Conservation (phyloP, 257 asterid genomes). For the Scutellaria galericulata region DNA sequence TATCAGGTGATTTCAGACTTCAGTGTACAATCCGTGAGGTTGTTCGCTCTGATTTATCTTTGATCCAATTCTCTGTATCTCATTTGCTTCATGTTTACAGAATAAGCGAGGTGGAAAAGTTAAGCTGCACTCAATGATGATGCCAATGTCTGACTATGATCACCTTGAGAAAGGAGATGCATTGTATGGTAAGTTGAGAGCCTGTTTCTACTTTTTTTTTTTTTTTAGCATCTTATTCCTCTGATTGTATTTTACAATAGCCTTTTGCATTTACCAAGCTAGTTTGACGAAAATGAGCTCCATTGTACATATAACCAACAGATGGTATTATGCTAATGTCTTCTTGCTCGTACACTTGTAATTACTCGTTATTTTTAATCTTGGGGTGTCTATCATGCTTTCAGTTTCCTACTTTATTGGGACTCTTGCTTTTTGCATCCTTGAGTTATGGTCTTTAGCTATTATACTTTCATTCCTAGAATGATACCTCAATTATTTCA, state of each 20-base stretch:
- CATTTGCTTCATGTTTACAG: constrained; percentile 25
- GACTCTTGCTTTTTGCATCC: neutral
- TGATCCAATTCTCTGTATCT: neutral
- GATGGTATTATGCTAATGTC: constrained; percentile 12
- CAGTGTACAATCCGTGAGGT: neutral
- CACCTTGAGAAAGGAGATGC: constrained; percentile 38
- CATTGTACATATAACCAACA: neutral
- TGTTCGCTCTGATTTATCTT: constrained; percentile 13
- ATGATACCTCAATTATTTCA: neutral
- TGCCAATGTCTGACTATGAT: constrained; percentile 33
- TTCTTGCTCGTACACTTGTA: neutral
- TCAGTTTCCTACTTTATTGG: neutral
- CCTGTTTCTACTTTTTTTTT: neutral
- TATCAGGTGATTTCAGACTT: constrained; percentile 51
- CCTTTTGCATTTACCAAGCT: neutral
- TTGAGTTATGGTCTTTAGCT: neutral
- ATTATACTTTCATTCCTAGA: neutral
- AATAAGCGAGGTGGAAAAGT: constrained; percentile 39
- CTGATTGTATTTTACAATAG: neutral
- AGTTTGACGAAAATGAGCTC: neutral
- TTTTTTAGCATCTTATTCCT: neutral
- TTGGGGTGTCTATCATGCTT: neutral
- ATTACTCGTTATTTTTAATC: neutral
- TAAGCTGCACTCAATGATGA: constrained; percentile 29
- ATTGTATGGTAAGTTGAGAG: constrained; percentile 24